Percentiles rank a stretch among this genome's conserved stretches.
Evolutionary conservation across 163 green algal genomes (phyloP).

Genomic region (Trebouxia gelatinosa): DNA sequence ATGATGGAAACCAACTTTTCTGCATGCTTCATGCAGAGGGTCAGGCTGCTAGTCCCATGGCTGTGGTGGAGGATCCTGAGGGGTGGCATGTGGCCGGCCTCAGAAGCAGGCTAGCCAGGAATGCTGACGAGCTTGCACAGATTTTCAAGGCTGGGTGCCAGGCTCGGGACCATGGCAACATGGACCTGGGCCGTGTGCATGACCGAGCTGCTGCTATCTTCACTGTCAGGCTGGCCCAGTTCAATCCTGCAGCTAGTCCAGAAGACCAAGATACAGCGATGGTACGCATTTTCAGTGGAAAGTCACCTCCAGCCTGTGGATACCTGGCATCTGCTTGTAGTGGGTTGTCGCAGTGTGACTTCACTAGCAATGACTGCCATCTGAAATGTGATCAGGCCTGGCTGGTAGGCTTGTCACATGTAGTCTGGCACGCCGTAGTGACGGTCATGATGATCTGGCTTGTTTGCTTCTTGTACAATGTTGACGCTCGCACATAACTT

Average conservation of each 20-base stretch:
- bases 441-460: not conserved
- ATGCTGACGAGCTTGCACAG: conserved; percentile 41
- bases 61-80: conserved; percentile 57
- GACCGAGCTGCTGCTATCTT: conserved; percentile 57
- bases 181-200: conserved; percentile 56
- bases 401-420: not conserved
- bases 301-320: too few relatives aligned
- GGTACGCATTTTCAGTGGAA: too few relatives aligned
- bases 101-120: conserved; percentile 40
- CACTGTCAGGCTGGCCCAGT: conserved; percentile 61
- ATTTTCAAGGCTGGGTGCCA: conserved; percentile 48
- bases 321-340: too few relatives aligned
- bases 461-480: too few relatives aligned
- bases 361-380: too few relatives aligned
- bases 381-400: not conserved
- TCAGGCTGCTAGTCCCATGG: conserved; percentile 12
- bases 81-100: conserved; percentile 54
- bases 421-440: not conserved
- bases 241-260: conserved; percentile 44
- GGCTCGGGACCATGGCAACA: conserved; percentile 39
- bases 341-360: too few relatives aligned
- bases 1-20: too few relatives aligned
- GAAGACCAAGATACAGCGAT: conserved; percentile 59
- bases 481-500: too few relatives aligned
- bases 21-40: conserved; percentile 2